These are phyloP conservation scores for Fusarium solani-melongenae DNA, from an alignment of 2,329 filamentous ascomycete species.

Conservation along the genomic window DNA sequence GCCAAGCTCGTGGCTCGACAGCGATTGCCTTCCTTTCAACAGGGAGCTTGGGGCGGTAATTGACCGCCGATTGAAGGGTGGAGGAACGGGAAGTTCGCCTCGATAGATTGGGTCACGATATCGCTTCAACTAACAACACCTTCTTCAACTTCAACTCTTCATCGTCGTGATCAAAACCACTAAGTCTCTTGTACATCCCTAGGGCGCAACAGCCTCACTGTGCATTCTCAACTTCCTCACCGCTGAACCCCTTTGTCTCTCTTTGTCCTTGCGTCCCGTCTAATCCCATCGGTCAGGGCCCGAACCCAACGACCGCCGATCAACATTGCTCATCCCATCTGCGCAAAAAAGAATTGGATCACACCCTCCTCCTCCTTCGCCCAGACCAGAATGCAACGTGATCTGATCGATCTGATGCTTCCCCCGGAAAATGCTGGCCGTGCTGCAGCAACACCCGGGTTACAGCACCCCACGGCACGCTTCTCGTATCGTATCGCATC, in stretches of 20 bases:
- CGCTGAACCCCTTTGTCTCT: conserved; percentile 21
- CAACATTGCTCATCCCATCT: conserved; percentile 12
- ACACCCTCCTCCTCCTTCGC: conserved; percentile 7
- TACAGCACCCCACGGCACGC: neutral
- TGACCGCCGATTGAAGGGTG: conserved; percentile 5
- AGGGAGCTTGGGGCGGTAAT: conserved; percentile 9
- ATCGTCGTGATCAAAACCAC: neutral
- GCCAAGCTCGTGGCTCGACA: conserved; percentile 8
- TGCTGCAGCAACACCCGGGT: conserved; percentile 24
- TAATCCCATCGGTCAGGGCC: neutral
- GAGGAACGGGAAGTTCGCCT: neutral
- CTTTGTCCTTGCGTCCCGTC: neutral
- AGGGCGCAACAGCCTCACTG: neutral
- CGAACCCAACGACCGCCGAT: conserved; percentile 18
- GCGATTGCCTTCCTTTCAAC: conserved; percentile 13
- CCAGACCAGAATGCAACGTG: conserved; percentile 29
- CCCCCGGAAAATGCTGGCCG: conserved; percentile 31
- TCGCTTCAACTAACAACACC: conserved; percentile 12
- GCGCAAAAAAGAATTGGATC: neutral
- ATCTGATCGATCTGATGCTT: conserved; percentile 35
- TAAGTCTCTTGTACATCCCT: neutral
- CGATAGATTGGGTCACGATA: conserved; percentile 14
- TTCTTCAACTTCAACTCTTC: neutral
- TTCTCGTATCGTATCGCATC: neutral
- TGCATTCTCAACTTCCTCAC: neutral